Base-by-base conservation (phyloP, 352 stramenopile species). In the Globisporangium abappressorium region DNA sequence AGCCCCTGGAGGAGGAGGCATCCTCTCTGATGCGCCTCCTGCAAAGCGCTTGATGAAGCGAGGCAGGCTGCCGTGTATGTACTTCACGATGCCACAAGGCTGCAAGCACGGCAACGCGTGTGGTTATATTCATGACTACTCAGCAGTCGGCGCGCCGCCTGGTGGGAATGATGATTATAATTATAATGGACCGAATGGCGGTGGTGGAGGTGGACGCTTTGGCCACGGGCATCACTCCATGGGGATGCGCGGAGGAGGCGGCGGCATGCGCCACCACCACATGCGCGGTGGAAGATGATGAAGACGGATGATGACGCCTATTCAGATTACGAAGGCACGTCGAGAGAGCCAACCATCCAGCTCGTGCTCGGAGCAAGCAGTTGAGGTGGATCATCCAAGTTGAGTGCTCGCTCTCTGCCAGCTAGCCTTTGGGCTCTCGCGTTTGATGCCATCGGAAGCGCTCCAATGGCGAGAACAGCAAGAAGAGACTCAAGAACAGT, bases 41-140 rank as follows among this genome's bases (percentile, higher is more conserved):
- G 58, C 74, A 28, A 91, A 90, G 70, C 82, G 80, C 38, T 65
- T 70, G 6, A 71, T 70, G 64, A 85, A 85, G 64, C 84, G 73
- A 54, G 71, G 65, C 57, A 77, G 66, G 51, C 58, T 82, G 46
- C 81, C 82, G 8, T 95, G 87, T 72, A 87, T 89, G 57, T 93
- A 89, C 72, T 93, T 92, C 77, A 64, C 66, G 53, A 82, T 75
- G 22, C 79, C 87, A 7, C 64, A 72, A 20, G 87, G 87, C 46
- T 95, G 87, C 75, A 90, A 91, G 54, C 82, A 93, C 63, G 87
- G 87, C 58, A 78, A 70, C 55, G 78, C 69, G 61, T 95, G 87
- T 68, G 74, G 88, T 57, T 95, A 82, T 66, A 68, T 82, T 38
- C 87, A 95, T 75, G 82, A 87, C 55, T 66, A 78, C 57, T 58